Conservation (phyloP, 768 basidiomycete genomes). For the Pisolithus microcarpus region DNA sequence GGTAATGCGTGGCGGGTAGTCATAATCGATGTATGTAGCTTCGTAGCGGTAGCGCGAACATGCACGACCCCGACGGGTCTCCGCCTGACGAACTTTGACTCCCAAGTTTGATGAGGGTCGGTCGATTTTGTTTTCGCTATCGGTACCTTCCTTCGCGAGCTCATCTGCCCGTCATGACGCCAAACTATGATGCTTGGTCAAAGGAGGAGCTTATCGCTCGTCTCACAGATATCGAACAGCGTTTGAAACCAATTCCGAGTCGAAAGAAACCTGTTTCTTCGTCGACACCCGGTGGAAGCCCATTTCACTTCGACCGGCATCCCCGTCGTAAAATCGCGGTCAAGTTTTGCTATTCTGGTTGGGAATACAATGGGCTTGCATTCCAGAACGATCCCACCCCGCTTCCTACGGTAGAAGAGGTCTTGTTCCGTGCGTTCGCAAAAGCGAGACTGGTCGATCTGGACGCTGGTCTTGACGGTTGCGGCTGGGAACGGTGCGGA, state of each 20-base stretch:
- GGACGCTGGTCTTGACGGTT: conserved; percentile 70
- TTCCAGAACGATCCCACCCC: conserved; percentile 65
- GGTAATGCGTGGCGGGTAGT: too few species aligned
- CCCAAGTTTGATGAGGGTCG: conserved; percentile 23
- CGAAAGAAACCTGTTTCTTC: conserved; percentile 14
- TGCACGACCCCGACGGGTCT: neutral
- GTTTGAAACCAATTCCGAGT: conserved; percentile 5
- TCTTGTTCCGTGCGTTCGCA: conserved; percentile 72
- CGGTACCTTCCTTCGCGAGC: conserved; percentile 24
- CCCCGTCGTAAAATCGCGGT: conserved; percentile 87
- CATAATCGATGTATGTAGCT: too few species aligned
- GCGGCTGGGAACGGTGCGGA: conserved; percentile 87
- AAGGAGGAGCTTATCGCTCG: conserved; percentile 67
- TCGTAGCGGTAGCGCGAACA: too few species aligned
- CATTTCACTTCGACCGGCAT: conserved; percentile 61
- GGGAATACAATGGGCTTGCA: conserved; percentile 87
- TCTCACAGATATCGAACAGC: conserved; percentile 48
- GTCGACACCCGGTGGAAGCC: conserved; percentile 25
- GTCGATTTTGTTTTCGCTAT: conserved; percentile 27
- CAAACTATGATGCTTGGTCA: conserved; percentile 49
- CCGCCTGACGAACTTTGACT: neutral
- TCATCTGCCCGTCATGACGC: conserved; percentile 28
- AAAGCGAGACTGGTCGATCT: conserved; percentile 73
- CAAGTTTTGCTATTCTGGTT: conserved; percentile 88
- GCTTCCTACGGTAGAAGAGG: conserved; percentile 86